Evolutionary conservation across 1,139 yeast genomes (phyloP).

Genomic region (Candida sanyaensis): DNA sequence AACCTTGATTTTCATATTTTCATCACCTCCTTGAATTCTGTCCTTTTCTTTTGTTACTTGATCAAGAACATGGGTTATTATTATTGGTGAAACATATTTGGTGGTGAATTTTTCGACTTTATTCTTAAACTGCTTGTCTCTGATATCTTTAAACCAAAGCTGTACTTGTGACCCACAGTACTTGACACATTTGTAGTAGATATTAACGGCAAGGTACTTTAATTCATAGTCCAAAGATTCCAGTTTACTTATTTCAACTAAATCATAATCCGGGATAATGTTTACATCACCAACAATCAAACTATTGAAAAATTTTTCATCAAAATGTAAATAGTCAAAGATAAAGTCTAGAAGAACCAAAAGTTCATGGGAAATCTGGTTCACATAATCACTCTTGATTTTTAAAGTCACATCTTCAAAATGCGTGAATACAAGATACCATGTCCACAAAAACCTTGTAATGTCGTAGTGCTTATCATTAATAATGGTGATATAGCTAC

Average conservation of each 20-base stretch:
- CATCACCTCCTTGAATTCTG: slow-evolving; percentile 46
- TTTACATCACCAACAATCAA: slow-evolving; percentile 13
- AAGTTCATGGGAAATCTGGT: slow-evolving; percentile 53
- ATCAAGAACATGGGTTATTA: slow-evolving; percentile 59
- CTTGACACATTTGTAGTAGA: slow-evolving; percentile 58
- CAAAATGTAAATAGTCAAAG: slow-evolving; percentile 49
- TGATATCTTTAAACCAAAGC: slow-evolving; percentile 67
- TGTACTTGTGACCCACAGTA: slow-evolving; percentile 69
- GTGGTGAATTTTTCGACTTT: slow-evolving; percentile 65
- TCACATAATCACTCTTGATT: slow-evolving; percentile 60
- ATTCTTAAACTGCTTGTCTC: slow-evolving; percentile 57
- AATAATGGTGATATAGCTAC: slow-evolving; percentile 25
- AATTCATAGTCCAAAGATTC: slow-evolving; percentile 23
- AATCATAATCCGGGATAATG: slow-evolving; percentile 20
- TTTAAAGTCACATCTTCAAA: slow-evolving; percentile 69
- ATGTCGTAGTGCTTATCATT: slow-evolving; percentile 17
- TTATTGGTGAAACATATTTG: slow-evolving; percentile 60
- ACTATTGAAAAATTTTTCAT: slow-evolving; percentile 23
- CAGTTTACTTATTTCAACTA: slow-evolving; percentile 19
- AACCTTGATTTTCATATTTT: slow-evolving; percentile 57
- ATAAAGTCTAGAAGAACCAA: slow-evolving; percentile 50
- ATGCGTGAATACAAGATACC: slow-evolving; percentile 65
- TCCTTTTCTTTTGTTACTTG: slow-evolving; percentile 47
- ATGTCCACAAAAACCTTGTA: slow-evolving; percentile 62
- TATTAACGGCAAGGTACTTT: slow-evolving; percentile 48